phyloP scores from a whole-genome alignment of 2,329 filamentous ascomycete genomes.

The Trichoderma arundinaceum region DNA sequence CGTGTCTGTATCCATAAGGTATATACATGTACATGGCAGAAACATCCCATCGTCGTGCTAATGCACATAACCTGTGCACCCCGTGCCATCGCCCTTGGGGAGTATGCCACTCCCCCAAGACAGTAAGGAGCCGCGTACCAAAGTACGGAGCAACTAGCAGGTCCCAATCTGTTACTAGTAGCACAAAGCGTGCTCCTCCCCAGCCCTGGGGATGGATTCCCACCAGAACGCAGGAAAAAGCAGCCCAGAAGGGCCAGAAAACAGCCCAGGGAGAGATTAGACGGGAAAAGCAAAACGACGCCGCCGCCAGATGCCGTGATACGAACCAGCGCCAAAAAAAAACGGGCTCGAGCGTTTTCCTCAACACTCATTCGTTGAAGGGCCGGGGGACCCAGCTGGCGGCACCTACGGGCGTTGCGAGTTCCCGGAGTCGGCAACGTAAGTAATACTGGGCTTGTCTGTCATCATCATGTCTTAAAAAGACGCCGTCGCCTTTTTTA shows the following conservation, averaged over 20 bases:
- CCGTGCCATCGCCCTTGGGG: constrained; percentile 9
- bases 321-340: constrained; percentile 6
- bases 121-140: constrained; percentile 8
- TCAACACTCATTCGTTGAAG: constrained; percentile 7
- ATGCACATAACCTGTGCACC: constrained; percentile 18
- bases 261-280: neutral
- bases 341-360: constrained; percentile 1
- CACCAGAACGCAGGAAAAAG: too few species aligned
- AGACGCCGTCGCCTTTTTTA: constrained; percentile 24
- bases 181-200: too few species aligned
- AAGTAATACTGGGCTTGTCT: constrained; percentile 10
- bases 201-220: too few species aligned
- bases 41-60: neutral
- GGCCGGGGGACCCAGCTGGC: neutral
- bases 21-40: constrained; percentile 5
- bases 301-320: constrained; percentile 9
- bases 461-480: constrained; percentile 21
- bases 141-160: too few species aligned
- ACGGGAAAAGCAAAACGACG: neutral
- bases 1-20: constrained; percentile 2
- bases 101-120: neutral
- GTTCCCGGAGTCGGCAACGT: constrained; percentile 22
- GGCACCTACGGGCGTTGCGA: constrained; percentile 17
- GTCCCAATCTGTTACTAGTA: too few species aligned
- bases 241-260: neutral